A percentile compares a stretch with the other conserved stretches of the same genome.
Conservation (phyloP, 2,329 filamentous ascomycete species). For the Calonectria hongkongensis region DNA sequence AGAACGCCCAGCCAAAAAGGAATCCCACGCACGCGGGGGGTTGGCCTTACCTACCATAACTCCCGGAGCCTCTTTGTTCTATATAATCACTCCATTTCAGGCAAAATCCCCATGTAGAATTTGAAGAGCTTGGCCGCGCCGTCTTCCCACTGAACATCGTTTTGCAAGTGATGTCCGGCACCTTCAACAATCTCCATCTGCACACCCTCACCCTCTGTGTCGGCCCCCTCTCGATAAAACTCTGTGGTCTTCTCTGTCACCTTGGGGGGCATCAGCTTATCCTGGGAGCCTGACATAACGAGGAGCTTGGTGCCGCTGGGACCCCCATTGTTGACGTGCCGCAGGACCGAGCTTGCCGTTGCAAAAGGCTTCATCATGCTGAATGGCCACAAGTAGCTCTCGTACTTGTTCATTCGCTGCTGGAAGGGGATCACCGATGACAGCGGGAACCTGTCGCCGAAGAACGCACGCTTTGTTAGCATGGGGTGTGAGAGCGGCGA, state of each 20-base stretch:
- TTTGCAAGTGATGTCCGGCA: slow-evolving; percentile 72
- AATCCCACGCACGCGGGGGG: background rate
- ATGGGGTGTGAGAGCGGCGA: slow-evolving; percentile 70
- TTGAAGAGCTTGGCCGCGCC: slow-evolving; percentile 66
- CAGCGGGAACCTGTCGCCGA: slow-evolving; percentile 65
- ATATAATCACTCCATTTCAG: background rate
- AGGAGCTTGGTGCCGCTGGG: slow-evolving; percentile 56
- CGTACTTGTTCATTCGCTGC: slow-evolving; percentile 66
- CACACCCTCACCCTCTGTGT: slow-evolving; percentile 58
- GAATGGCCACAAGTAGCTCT: slow-evolving; percentile 71
- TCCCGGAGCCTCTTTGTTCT: background rate
- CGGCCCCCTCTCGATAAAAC: slow-evolving; percentile 50
- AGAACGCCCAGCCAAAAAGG: background rate
- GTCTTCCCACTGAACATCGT: slow-evolving; percentile 69
- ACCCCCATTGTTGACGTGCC: slow-evolving; percentile 56
- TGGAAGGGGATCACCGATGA: slow-evolving; percentile 65
- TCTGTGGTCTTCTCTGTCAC: slow-evolving; percentile 63
- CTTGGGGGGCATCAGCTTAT: slow-evolving; percentile 63
- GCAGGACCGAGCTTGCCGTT: slow-evolving; percentile 62
- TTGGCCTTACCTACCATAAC: background rate
- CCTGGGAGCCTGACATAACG: slow-evolving; percentile 62
- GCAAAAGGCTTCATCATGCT: slow-evolving; percentile 68
- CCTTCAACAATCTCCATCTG: slow-evolving; percentile 64
- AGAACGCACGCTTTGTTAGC: slow-evolving; percentile 71
- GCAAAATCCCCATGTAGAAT: slow-evolving; percentile 59